Percentiles rank a stretch among this genome's conserved stretches.
Evolutionary conservation across 192 early-diverging fungal genomes (phyloP).

Genomic region (Neocallimastix lanati): DNA sequence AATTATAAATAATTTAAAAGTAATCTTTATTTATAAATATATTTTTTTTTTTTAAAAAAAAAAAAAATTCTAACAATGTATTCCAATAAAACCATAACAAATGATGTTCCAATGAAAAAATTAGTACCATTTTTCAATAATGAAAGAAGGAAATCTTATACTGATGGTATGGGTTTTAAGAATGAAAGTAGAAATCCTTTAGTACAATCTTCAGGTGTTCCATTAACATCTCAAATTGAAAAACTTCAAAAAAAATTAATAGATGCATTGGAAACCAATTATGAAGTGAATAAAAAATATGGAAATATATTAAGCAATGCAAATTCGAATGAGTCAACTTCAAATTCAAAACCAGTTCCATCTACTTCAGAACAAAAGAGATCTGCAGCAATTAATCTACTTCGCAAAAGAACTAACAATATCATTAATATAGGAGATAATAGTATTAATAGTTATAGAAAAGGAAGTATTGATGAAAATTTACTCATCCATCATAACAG

Average conservation of each 20-base stretch:
- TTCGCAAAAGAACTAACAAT: neutral
- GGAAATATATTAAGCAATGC: neutral
- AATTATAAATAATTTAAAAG: too few relatives aligned
- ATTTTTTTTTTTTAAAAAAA: too few relatives aligned
- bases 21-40: too few relatives aligned
- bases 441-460: neutral
- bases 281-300: neutral
- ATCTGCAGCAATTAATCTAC: neutral
- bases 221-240: neutral
- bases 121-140: neutral
- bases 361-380: neutral
- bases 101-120: neutral
- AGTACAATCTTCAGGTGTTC: neutral
- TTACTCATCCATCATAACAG: neutral
- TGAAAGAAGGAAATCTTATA: neutral
- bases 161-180: neutral
- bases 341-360: neutral
- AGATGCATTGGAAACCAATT: neutral
- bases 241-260: neutral
- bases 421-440: neutral
- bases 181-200: neutral
- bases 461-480: neutral
- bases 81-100: neutral
- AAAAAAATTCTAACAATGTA: neutral
- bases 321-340: too few relatives aligned